Base-by-base conservation (phyloP, 352 stramenopile species). In the Phytophthora pini region DNA sequence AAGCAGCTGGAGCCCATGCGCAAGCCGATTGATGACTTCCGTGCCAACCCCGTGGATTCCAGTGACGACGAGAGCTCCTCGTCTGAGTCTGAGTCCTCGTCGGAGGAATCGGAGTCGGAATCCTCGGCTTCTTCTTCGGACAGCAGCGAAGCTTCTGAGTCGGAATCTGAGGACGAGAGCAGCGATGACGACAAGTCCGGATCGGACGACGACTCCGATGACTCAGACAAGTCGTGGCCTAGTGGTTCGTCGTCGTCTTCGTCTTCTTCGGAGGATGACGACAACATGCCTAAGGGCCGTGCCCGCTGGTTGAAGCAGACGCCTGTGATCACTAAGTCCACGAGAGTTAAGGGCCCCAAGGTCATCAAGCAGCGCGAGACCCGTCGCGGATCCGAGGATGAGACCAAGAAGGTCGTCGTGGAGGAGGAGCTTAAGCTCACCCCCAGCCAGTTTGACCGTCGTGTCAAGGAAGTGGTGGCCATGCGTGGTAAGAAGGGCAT, bases 241-340 rank as follows among this genome's bases (percentile, higher is more conserved):
- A 86, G 74, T 27, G 70, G 81, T 7, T 93, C 79, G 47, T 80
- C 81, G 48, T 92, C 76, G 13, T 89, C 73, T 15, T 88, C 76
- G 20, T 78, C 70, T 13, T 87, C 73, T 26, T 88, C 87, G 32
- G 89, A 86, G 45, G 85, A 90, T 12, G 93, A 90, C 39, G 87
- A 95, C 43, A 84, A 82, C 31, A 81, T 97, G 81, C 91, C 98
- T 56, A 99, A 98, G 82, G 97, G 97, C 48, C 95, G 97, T 77
- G 94, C 94, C 6, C 87, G 84, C 46, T 99, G 97, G 97, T 78
- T 99, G 31, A 99, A 99, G 85, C 91, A 95, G 68, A 93, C 88
- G 29, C 68, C 82, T 8, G 82, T 80, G 32, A 82, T 87, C 46
- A 89, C 71, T 11, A 88, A 88, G 60, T 43, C 56, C 20, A 90